A percentile compares a stretch with the other conserved stretches of the same genome.
phyloP scores from a whole-genome alignment of 1,139 yeast genomes.

The Meyerozyma guilliermondii region DNA sequence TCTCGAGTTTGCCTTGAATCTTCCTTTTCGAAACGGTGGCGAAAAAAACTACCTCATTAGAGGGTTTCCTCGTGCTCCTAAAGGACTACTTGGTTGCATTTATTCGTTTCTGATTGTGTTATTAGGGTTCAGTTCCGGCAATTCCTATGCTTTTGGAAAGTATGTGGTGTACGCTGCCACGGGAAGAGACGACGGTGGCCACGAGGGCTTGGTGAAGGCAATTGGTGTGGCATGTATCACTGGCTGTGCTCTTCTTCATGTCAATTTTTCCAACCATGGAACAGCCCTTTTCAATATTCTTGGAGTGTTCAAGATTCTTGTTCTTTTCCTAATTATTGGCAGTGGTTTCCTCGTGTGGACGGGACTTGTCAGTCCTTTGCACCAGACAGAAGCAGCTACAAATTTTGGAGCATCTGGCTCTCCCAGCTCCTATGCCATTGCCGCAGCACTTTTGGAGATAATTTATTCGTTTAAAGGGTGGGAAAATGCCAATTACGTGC shows the following conservation, averaged over 20 bases:
- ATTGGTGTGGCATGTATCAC: conserved; percentile 43
- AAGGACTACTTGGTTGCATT: conserved; percentile 36
- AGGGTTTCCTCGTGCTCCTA: conserved; percentile 27
- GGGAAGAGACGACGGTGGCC: conserved; percentile 11
- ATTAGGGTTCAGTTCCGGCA: conserved; percentile 47
- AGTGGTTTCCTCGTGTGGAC: conserved; percentile 29
- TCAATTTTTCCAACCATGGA: conserved; percentile 35
- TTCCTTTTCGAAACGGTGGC: conserved; percentile 46
- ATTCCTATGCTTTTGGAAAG: conserved; percentile 48
- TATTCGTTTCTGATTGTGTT: conserved; percentile 45
- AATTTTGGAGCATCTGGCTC: conserved; percentile 14
- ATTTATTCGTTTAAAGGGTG: conserved; percentile 39
- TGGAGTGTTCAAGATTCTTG: conserved; percentile 39
- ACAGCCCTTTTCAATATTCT: conserved; percentile 39
- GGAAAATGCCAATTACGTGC: conserved; percentile 44
- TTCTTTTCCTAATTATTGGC: conserved; percentile 33
- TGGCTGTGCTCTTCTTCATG: conserved; percentile 36
- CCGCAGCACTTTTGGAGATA: conserved; percentile 39
- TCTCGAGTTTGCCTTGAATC: conserved; percentile 42
- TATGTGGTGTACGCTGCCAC: conserved; percentile 38
- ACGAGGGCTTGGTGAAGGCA: conserved; percentile 24
- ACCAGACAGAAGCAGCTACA: conserved; percentile 18
- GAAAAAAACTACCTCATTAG: conserved; percentile 47
- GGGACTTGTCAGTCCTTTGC: conserved; percentile 8
- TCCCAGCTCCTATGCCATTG: conserved; percentile 26